Evolutionary conservation across 345 rosid genomes (phyloP), one percentile per base, ranked within the genome.

Genomic region (Salix exigua): DNA sequence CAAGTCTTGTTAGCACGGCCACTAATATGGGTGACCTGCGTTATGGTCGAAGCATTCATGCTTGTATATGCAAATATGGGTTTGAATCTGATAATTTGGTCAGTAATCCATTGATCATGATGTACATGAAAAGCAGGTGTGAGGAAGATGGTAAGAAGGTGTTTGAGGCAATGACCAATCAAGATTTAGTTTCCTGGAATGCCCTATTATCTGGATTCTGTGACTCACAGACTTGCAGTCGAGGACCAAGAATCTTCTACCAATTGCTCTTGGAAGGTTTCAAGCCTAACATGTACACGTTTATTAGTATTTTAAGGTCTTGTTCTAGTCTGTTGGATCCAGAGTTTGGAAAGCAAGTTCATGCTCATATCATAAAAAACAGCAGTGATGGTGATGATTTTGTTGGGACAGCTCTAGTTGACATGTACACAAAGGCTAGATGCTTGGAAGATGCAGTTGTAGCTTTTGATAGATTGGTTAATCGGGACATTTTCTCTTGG

Each of bases 161-260:
- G 42, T 85, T 88, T 79, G 72, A 81, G 71, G 72, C 78, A 61
- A 83, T 84, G 87, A 75, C 28, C 38, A 11, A n/a, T 66, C 53
- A 42, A 61, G 77, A 85, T 83, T 73, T 74, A 71, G 83, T 73
- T 71, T 84, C 91, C 35, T 83, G 87, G 86, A 88, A 81, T 74
- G 77, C 83, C 37, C 80, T 83, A 66, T 79, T 87, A 66, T 81
- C 83, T 42, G 87, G 87, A 77, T 53, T 78, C 18, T 18, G 38
- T 44, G 74, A 77, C 64, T 31, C 23, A 42, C 80, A 77, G 73
- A 69, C 66, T 28, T 82, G 66, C 73, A 51, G 83, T 70, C 77
- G 67, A 35, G 85, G 80, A n/a, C 82, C 70, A 17, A 77, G 58
- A 79, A 79, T 78, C 17, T 85, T 81, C 75, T 64, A 62, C 53